These are phyloP conservation scores for Blastomyces parvus DNA, from an alignment of 2,329 filamentous ascomycete genomes.

Conservation along the genomic window DNA sequence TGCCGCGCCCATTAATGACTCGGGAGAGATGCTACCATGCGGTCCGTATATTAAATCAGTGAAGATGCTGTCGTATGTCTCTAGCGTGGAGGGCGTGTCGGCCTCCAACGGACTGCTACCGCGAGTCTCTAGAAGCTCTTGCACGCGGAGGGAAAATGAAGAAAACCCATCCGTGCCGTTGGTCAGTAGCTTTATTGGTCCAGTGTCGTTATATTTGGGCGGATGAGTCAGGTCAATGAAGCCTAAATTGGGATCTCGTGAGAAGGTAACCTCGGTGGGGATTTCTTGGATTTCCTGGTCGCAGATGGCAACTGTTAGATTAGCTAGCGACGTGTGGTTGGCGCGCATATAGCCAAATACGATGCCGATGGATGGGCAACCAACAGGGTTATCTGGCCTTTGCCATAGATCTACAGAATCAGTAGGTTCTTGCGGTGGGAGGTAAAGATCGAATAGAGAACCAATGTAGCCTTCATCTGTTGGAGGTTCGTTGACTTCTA, in stretches of 20 bases:
- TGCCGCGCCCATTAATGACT: neutral
- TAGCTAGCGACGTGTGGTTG: neutral
- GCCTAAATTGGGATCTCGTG: neutral
- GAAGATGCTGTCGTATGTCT: neutral
- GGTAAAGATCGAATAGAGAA: neutral
- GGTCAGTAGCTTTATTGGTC: neutral
- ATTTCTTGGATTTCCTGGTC: slow-evolving; percentile 3
- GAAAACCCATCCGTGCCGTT: neutral
- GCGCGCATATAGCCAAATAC: slow-evolving; percentile 1
- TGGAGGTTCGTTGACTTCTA: neutral
- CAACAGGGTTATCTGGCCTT: neutral
- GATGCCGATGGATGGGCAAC: neutral
- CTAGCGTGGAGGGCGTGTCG: neutral
- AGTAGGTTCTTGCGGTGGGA: neutral
- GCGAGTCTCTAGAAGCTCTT: neutral
- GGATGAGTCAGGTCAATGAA: neutral
- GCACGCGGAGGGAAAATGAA: slow-evolving; percentile 2
- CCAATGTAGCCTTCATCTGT: neutral
- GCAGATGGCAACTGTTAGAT: neutral
- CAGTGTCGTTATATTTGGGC: neutral
- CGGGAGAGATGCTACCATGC: neutral
- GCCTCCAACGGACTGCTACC: neutral
- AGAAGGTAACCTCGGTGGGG: neutral
- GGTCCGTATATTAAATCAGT: neutral
- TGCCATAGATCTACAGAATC: neutral